These are phyloP conservation scores for Gautieria morchelliformis DNA, from an alignment of 768 basidiomycete genomes.

Conservation along the genomic window DNA sequence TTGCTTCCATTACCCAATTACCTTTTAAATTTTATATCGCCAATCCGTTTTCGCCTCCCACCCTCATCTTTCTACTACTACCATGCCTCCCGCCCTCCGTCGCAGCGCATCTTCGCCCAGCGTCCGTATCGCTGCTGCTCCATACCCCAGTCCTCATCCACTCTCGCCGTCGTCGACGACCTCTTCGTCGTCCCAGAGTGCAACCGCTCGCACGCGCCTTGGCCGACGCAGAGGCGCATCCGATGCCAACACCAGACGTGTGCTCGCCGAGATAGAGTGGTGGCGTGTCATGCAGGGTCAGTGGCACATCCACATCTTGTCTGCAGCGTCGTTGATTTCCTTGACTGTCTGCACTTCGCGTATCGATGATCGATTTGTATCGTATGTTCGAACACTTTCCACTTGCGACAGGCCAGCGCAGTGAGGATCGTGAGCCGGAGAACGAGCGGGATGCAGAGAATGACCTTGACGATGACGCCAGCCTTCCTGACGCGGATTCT, in stretches of 20 bases:
- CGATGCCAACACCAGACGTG: constrained; percentile 52
- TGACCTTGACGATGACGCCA: background rate
- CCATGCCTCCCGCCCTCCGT: constrained; percentile 64
- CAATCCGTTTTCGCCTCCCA: background rate
- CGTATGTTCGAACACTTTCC: background rate
- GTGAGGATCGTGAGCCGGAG: background rate
- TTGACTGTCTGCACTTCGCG: too few species aligned
- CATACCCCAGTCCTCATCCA: constrained; percentile 33
- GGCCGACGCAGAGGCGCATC: constrained; percentile 31
- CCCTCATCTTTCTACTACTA: background rate
- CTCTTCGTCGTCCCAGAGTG: background rate
- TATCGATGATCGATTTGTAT: too few species aligned
- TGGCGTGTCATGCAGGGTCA: constrained; percentile 74
- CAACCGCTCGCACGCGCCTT: background rate
- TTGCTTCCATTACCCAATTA: background rate
- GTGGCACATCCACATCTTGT: constrained; percentile 18
- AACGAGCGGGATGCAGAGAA: background rate
- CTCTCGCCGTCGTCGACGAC: background rate
- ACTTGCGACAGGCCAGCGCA: background rate
- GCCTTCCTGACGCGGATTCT: background rate
- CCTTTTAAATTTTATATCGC: too few species aligned
- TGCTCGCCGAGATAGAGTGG: constrained; percentile 84
- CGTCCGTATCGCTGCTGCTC: constrained; percentile 46
- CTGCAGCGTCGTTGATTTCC: background rate
- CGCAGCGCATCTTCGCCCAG: constrained; percentile 62